Evolutionary conservation across 192 early-diverging fungal genomes (phyloP).

Genomic region (Backusella circina): DNA sequence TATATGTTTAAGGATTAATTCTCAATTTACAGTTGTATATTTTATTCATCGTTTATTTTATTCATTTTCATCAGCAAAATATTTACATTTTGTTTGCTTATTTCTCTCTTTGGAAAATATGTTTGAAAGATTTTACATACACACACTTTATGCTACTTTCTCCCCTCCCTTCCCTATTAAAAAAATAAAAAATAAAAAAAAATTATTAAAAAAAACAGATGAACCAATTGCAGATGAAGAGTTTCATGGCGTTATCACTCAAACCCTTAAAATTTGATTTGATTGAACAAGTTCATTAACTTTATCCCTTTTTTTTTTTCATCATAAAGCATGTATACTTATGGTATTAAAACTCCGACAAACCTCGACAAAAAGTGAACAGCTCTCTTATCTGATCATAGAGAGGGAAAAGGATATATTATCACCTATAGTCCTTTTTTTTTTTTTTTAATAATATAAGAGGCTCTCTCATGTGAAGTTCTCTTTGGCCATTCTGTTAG

Average conservation of each 20-base stretch:
- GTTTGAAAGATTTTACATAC: background rate
- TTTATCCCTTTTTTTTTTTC: background rate
- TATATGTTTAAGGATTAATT: constrained; percentile 6
- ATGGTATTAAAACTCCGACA: background rate
- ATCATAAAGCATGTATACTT: background rate
- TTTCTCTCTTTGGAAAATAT: background rate
- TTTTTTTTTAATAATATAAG: too few relatives aligned
- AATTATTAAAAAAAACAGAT: background rate
- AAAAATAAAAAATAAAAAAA: background rate
- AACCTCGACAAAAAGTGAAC: too few relatives aligned
- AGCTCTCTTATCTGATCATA: too few relatives aligned
- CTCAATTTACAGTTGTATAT: background rate
- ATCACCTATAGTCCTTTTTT: too few relatives aligned
- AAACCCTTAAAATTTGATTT: background rate
- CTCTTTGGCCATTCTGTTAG: too few relatives aligned
- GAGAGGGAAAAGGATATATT: too few relatives aligned
- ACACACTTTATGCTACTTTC: background rate
- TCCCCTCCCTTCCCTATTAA: background rate
- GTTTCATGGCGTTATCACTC: background rate
- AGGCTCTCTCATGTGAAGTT: too few relatives aligned
- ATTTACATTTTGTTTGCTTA: background rate
- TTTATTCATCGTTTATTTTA: background rate
- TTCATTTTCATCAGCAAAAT: background rate
- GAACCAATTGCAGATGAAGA: background rate
- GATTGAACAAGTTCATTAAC: background rate